These are phyloP conservation scores for Bassia scoparia DNA, from an alignment of 148 eudicot species.

Conservation along the genomic window DNA sequence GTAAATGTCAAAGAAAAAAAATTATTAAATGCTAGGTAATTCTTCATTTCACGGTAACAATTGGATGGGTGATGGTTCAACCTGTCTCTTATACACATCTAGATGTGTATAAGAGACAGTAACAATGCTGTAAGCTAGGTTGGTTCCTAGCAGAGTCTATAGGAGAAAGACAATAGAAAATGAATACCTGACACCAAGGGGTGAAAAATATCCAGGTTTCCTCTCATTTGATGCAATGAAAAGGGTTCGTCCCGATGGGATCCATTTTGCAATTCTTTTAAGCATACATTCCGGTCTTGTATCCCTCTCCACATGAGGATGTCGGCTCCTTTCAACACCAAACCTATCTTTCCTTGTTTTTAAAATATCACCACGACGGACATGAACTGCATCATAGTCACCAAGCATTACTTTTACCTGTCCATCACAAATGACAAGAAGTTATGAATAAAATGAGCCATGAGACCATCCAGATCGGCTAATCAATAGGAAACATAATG, in stretches of 20 bases:
- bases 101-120: no score
- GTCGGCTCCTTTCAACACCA: constrained; percentile 65
- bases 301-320: constrained; percentile 93
- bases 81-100: no score
- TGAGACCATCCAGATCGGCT: not conserved
- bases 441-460: not conserved
- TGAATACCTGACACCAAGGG: constrained; percentile 60
- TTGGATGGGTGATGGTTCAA: no score
- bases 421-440: constrained; percentile 6
- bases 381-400: constrained; percentile 96
- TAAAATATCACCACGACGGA: constrained; percentile 84
- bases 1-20: no score
- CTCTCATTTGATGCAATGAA: constrained; percentile 92
- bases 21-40: no score
- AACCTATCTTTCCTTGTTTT: constrained; percentile 83
- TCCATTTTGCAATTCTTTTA: constrained; percentile 73
- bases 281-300: constrained; percentile 84
- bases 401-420: constrained; percentile 82
- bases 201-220: constrained; percentile 78
- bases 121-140: no score
- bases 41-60: no score
- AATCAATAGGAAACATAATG: not conserved
- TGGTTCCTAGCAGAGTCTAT: no score
- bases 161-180: not conserved
- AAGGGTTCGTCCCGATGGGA: constrained; percentile 73